A percentile compares a stretch with the other conserved stretches of the same genome.
phyloP scores from a whole-genome alignment of 2,329 filamentous ascomycete species.

The Trichoderma aggressivum region DNA sequence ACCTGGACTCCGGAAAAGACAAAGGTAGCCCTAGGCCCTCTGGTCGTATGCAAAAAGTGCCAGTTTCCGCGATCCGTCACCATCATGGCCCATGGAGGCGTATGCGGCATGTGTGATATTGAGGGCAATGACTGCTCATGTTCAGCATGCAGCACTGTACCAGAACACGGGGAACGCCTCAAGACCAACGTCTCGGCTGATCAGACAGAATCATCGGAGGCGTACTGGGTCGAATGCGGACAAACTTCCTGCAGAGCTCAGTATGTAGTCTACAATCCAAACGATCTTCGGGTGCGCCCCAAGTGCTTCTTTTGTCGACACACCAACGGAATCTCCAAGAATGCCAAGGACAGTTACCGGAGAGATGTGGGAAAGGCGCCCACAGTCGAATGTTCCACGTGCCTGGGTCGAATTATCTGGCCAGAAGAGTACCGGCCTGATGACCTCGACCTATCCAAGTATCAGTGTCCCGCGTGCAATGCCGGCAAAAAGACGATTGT shows the following conservation, averaged over 20 bases:
- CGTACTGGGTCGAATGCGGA: constrained; percentile 48
- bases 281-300: constrained; percentile 40
- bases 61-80: constrained; percentile 47
- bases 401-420: constrained; percentile 47
- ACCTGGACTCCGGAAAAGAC: constrained; percentile 47
- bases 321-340: constrained; percentile 3
- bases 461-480: constrained; percentile 42
- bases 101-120: constrained; percentile 42
- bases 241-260: constrained; percentile 43
- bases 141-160: constrained; percentile 19
- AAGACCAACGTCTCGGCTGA: constrained; percentile 31
- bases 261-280: constrained; percentile 47
- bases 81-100: constrained; percentile 39
- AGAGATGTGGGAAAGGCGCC: constrained; percentile 30
- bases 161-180: constrained; percentile 26
- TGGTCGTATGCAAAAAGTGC: constrained; percentile 41
- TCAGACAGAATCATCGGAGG: constrained; percentile 32
- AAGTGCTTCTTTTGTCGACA: constrained; percentile 50
- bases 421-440: constrained; percentile 41
- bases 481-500: constrained; percentile 36
- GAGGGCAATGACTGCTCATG: constrained; percentile 23
- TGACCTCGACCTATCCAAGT: constrained; percentile 31
- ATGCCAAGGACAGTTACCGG: neutral
- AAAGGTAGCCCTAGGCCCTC: constrained; percentile 40
- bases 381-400: constrained; percentile 43